Conservation (phyloP, 139 green algal genomes). For the Chlorella sorokiniana region DNA sequence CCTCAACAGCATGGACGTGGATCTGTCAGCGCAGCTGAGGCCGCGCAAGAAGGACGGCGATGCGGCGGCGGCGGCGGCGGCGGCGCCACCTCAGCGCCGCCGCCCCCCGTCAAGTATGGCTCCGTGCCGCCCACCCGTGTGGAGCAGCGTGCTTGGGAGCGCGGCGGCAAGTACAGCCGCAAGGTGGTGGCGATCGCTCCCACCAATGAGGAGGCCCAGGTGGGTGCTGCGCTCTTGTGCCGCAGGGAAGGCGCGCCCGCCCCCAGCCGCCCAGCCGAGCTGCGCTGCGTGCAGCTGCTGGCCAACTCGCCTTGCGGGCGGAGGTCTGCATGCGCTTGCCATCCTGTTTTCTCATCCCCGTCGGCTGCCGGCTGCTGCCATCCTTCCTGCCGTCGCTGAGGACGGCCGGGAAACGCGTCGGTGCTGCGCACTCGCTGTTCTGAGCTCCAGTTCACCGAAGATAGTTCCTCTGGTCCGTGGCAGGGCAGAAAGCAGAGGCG, state of each 20-base stretch:
- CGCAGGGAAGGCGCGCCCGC: too few relatives aligned
- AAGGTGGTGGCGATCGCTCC: conserved; percentile 34
- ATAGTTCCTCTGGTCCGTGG: too few relatives aligned
- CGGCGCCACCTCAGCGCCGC: not conserved
- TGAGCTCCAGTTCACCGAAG: too few relatives aligned
- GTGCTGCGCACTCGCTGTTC: not conserved
- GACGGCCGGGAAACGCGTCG: not conserved
- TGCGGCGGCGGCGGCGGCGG: not conserved
- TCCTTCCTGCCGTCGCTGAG: too few relatives aligned
- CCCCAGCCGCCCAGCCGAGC: too few relatives aligned
- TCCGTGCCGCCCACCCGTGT: conserved; percentile 32
- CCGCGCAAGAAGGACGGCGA: not conserved
- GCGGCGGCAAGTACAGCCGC: conserved; percentile 36
- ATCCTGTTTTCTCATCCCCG: too few relatives aligned
- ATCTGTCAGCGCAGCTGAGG: conserved; percentile 65
- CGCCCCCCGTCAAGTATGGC: conserved; percentile 10
- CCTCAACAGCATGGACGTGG: conserved; percentile 70
- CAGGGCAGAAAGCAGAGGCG: too few relatives aligned
- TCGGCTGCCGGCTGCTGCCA: too few relatives aligned
- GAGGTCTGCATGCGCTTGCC: too few relatives aligned
- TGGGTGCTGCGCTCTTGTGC: not conserved
- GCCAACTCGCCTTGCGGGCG: too few relatives aligned
- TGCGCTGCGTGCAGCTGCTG: too few relatives aligned
- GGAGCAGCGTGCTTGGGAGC: conserved; percentile 50
- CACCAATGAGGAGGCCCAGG: conserved; percentile 26